Evolutionary conservation across 345 rosid species (phyloP).

Genomic region (Sonneratia alba): DNA sequence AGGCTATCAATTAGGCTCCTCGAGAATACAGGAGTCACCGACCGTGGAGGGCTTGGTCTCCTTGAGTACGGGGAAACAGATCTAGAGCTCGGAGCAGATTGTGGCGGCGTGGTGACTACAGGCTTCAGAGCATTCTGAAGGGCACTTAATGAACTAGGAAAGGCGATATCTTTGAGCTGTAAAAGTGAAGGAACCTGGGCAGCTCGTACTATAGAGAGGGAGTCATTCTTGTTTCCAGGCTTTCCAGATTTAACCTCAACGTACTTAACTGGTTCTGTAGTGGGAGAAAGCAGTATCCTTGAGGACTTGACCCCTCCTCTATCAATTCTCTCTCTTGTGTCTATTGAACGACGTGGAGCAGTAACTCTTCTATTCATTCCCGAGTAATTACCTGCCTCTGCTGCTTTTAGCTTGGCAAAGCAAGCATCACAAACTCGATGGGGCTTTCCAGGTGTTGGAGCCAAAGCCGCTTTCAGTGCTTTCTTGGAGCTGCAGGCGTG

Average conservation of each 20-base stretch:
- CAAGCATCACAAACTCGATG: conserved; percentile 95
- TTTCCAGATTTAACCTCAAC: conserved; percentile 52
- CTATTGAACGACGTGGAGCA: conserved; percentile 36
- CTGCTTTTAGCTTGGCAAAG: conserved; percentile 70
- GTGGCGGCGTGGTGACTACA: conserved; percentile 22
- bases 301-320: conserved; percentile 43
- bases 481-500: conserved; percentile 96
- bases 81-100: conserved; percentile 37
- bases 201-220: conserved; percentile 44
- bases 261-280: conserved; percentile 64
- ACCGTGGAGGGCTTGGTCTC: conserved; percentile 66
- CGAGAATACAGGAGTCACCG: conserved; percentile 45
- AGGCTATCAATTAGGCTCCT: conserved; percentile 69
- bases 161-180: conserved; percentile 59
- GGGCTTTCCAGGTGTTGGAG: conserved; percentile 97
- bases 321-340: conserved; percentile 40
- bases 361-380: conserved; percentile 28
- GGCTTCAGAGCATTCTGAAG: conserved; percentile 63
- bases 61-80: conserved; percentile 50
- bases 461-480: conserved; percentile 87
- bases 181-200: conserved; percentile 66
- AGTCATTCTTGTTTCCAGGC: conserved; percentile 39
- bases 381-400: conserved; percentile 40
- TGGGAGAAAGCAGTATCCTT: conserved; percentile 46
- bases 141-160: conserved; percentile 63